Evolutionary conservation across 306 rosid species (phyloP), one percentile per base, ranked within the genome.

Genomic region (Rubus parviflorus): DNA sequence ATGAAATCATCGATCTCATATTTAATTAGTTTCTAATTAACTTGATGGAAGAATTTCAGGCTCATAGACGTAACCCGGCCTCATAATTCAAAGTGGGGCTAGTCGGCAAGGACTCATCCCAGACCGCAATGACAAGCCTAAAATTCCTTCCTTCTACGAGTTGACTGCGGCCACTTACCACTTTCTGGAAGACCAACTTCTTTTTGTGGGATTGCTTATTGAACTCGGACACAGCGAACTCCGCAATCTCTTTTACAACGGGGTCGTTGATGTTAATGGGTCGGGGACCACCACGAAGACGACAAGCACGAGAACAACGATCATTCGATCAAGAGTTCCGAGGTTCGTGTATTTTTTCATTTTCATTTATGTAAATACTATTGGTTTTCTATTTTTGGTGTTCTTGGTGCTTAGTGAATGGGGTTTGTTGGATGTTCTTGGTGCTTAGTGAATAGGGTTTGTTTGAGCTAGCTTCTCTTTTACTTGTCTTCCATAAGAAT

Each of bases 221-320:
- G 73, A 48, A 64, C 30, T 47, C 60, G 19, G 75, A 47, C n/a
- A 70, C 75, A 3, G 75, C 75, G 10, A 70, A 70, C 57, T 70
- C 14, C 7, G 43, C 75, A 10, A 48, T 70, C 22, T 48, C 60
- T 47, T 19, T 17, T 10, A 70, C 75, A 1, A 11, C 20, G 6
- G 75, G 75, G 8, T 70, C 75, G 10, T 19, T 14, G 10, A 13
- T 12, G 13, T 70, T 51, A 51, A 51, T 7, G 1, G 4, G n/a
- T 2, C 8, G 0, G 7, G 8, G n/a, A 9, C 4, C 5, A 15
- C 56, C 56, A 51, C n/a, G n/a, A n/a, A n/a, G n/a, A n/a, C n/a
- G n/a, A n/a, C n/a, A n/a, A n/a, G n/a, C n/a, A n/a, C n/a, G n/a
- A n/a, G n/a, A n/a, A n/a, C n/a, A n/a, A n/a, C n/a, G n/a, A n/a